phyloP scores from a whole-genome alignment of 108 stramenopile genomes.

The Schizochytrium sp. region DNA sequence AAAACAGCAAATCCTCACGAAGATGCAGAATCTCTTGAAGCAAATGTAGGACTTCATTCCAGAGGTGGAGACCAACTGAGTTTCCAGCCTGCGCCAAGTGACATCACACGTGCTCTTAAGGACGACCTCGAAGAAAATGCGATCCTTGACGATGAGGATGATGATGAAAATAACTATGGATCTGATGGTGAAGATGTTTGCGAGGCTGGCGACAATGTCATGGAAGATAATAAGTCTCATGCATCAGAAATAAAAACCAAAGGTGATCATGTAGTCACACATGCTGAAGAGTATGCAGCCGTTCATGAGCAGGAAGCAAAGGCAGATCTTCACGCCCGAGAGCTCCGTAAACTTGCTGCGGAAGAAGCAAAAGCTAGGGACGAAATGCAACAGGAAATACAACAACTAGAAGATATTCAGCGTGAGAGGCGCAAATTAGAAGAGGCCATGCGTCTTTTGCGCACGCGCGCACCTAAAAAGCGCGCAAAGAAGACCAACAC shows the following conservation, averaged over 20 bases:
- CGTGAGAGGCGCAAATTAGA: slow-evolving; percentile 17
- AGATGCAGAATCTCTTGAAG: too few species aligned
- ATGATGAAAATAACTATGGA: not conserved
- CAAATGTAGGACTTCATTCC: too few species aligned
- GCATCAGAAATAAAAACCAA: not conserved
- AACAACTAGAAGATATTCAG: slow-evolving; percentile 49
- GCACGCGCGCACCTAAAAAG: slow-evolving; percentile 6
- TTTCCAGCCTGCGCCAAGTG: not conserved
- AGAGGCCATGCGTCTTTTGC: slow-evolving; percentile 27
- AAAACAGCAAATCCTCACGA: too few species aligned
- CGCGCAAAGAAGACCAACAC: not conserved
- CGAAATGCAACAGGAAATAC: not conserved
- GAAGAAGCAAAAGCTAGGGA: slow-evolving; percentile 17
- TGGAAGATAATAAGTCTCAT: not conserved
- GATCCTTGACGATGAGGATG: not conserved
- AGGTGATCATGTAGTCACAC: not conserved
- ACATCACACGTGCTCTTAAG: slow-evolving; percentile 24
- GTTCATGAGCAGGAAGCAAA: not conserved
- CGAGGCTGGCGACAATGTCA: not conserved
- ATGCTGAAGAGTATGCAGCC: not conserved
- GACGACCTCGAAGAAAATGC: slow-evolving; percentile 11
- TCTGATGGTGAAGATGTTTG: not conserved
- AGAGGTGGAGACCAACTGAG: too few species aligned
- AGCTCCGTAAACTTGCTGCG: slow-evolving; percentile 35
- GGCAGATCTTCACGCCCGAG: not conserved